Evolutionary conservation across 768 basidiomycete genomes (phyloP), one percentile per base, ranked within the genome.

Genomic region (Suillus subalutaceus): DNA sequence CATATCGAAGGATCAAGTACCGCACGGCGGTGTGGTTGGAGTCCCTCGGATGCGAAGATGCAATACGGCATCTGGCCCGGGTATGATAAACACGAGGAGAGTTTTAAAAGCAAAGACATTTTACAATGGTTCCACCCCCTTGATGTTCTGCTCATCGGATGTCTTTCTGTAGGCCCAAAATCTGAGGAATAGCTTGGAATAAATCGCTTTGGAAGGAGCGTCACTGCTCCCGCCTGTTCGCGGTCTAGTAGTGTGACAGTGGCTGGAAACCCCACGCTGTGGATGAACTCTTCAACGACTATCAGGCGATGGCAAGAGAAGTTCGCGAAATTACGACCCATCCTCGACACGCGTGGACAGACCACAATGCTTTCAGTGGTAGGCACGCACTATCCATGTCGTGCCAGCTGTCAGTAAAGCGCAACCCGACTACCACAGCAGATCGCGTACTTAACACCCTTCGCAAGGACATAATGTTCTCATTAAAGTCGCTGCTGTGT

Each of bases 1-100:
- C 88, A 6, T 82, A 81, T 65, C 75, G 83, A 66, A 78, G 86
- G 44, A 83, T 79, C 26, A 75, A 78, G 67, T 86, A 85, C 68
- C 84, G 87, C 66, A 79, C 81, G 4, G 76, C 74, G 20, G 88
- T 90, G 70, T 90, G 88, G 88, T 78, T 91, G 30, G 88, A 89
- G 72, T 88, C 87, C 80, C 73, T 84, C 44, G 88, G 85, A 0
- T 90, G 89, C 68, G 84, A 84, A 67, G 85, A 88, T 67, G 88
- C 88, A 37, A 70, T 80, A 16, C 75, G 76, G 74, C 58, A 59
- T 20, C 30, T 59, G n/a, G n/a, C n/a, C n/a, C n/a, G n/a, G 40
- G 5, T 30, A 26, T 59, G 38, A 40, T n/a, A 10, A 38, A 58
- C 7, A 18, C 26, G 40, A 13, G 15, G n/a, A n/a, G 23, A 26